phyloP scores from a whole-genome alignment of 148 eudicot species.

The Silene conica region DNA sequence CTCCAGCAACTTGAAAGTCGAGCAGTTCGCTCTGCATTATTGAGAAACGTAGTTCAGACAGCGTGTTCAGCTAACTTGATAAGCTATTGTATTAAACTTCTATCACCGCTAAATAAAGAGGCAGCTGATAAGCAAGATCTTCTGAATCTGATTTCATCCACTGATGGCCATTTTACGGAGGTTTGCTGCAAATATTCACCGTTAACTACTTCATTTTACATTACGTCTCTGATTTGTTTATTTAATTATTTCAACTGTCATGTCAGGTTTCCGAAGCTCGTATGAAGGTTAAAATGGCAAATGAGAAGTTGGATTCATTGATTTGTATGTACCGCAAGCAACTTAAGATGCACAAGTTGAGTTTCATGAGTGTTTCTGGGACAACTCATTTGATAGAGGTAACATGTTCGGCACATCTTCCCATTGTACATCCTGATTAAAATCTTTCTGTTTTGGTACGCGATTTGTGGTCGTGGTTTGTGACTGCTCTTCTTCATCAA shows the following conservation, averaged over 20 bases:
- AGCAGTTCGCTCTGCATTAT: conserved; percentile 50
- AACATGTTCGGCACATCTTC: conserved; percentile 7
- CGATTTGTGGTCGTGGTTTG: too few species aligned
- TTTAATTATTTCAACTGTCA: not conserved
- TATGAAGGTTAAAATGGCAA: conserved; percentile 46
- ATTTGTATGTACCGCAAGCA: conserved; percentile 62
- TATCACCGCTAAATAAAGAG: conserved; percentile 72
- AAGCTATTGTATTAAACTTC: conserved; percentile 50
- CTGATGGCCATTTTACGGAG: conserved; percentile 65
- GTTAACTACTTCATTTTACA: not conserved
- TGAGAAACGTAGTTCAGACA: conserved; percentile 62
- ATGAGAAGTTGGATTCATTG: conserved; percentile 62
- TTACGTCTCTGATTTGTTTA: not conserved
- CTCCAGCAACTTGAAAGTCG: conserved; percentile 60
- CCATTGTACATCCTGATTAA: not conserved
- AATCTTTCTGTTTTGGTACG: too few species aligned
- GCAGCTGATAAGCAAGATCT: conserved; percentile 76
- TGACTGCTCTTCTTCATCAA: too few species aligned
- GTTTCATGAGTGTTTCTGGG: conserved; percentile 65
- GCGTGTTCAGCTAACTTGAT: conserved; percentile 71
- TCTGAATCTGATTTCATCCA: conserved; percentile 49
- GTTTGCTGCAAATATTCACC: conserved; percentile 30
- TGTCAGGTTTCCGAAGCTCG: conserved; percentile 58
- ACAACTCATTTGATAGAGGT: conserved; percentile 94
- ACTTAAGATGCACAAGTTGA: conserved; percentile 55